phyloP scores from a whole-genome alignment of 2,329 filamentous ascomycete species.

The Verticillium isaacii region DNA sequence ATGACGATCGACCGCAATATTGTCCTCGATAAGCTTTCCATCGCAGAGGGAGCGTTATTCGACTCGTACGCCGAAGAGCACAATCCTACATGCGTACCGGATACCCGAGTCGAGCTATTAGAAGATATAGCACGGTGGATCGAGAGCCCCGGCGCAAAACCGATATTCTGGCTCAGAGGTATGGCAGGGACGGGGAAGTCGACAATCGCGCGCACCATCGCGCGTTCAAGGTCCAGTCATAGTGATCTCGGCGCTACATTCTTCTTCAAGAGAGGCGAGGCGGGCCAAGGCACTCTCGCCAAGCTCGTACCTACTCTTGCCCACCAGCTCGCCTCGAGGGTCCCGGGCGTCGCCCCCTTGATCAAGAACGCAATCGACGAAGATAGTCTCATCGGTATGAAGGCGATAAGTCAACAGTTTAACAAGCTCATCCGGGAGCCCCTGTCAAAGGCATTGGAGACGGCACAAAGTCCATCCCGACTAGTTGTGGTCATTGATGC shows the following conservation, averaged over 20 bases:
- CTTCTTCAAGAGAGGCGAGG: slow-evolving; percentile 39
- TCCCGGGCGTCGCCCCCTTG: slow-evolving; percentile 22
- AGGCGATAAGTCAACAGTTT: slow-evolving; percentile 31
- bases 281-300: slow-evolving; percentile 26
- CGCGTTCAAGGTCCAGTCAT: slow-evolving; percentile 5
- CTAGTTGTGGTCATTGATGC: slow-evolving; percentile 29
- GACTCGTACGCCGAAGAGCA: slow-evolving; percentile 28
- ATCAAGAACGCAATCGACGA: slow-evolving; percentile 23
- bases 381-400: slow-evolving; percentile 21
- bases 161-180: slow-evolving; percentile 31
- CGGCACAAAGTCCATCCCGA: slow-evolving; percentile 7
- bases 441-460: slow-evolving; percentile 10
- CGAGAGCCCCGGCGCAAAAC: slow-evolving; percentile 6
- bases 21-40: slow-evolving; percentile 7
- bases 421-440: slow-evolving; percentile 32
- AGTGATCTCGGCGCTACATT: slow-evolving; percentile 29
- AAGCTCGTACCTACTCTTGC: slow-evolving; percentile 36
- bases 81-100: slow-evolving; percentile 22
- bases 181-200: slow-evolving; percentile 36
- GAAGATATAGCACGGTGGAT: slow-evolving; percentile 22
- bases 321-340: slow-evolving; percentile 13
- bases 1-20: too few species aligned
- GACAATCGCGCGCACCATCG: slow-evolving; percentile 29
- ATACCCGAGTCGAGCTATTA: slow-evolving; percentile 26
- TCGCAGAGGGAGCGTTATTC: slow-evolving; percentile 21